Evolutionary conservation across 371 early-diverging fungal genomes (phyloP), one percentile per base, ranked within the genome.

Genomic region (Mucor lusitanicus): DNA sequence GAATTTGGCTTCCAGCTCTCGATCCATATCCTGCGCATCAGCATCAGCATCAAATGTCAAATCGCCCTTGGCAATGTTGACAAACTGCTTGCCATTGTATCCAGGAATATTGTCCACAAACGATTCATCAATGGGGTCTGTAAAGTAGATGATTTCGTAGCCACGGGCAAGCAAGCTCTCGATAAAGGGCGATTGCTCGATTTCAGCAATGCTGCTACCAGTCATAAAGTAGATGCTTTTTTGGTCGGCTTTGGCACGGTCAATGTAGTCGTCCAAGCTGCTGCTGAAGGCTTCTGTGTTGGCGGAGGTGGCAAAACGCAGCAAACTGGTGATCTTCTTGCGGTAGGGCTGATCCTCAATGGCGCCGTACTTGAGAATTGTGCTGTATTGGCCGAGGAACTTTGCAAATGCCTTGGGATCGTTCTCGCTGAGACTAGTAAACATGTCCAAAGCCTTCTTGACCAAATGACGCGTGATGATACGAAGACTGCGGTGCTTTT

Each of bases 81-180:
- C 91, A 70, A 99, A 87, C 63, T 80, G 75, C 67, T 92, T 84
- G 42, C 91, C 94, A 54, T 95, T 89, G 78, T 89, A 96, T 44
- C 87, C 88, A 48, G 77, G 87, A 57, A 96, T 70, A 17, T 83
- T 79, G 64, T 87, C 86, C 48, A 94, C 75, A 65, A 95, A 82
- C 74, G 93, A 91, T 80, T 98, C 98, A 72, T 99, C 99, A 65
- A 96, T 86, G n/a, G 97, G 92, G 64, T 97, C 97, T 21, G 78
- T 76, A 83, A 97, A 87, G 81, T 87, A 94, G 50, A 99, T 73
- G 27, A 99, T 97, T 75, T 97, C 97, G 67, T 91, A 96, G 6
- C 97, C 95, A 44, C 91, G 88, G 2, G 91, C 90, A 44, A 92
- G 68, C 11, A 95, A 82, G n/a, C 85, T 83, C 79, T 97, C 97